Conservation (phyloP, 106 monocot species). For the Allium cepa region DNA sequence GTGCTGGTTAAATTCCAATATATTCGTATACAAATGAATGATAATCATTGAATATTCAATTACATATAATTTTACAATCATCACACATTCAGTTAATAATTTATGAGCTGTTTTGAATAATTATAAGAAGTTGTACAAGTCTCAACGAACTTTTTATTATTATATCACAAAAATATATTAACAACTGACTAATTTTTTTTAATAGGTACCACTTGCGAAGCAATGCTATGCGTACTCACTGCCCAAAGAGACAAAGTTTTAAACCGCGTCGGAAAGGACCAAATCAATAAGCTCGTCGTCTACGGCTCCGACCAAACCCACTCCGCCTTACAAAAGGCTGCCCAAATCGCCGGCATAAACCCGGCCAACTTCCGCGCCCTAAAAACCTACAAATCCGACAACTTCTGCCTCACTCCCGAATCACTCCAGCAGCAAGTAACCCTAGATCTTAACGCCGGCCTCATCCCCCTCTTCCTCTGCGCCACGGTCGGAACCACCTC, state of each 20-base stretch:
- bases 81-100: too few species aligned
- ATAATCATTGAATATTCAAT: too few species aligned
- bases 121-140: too few species aligned
- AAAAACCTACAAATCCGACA: not conserved
- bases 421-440: not conserved
- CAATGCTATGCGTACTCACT: slow-evolving; percentile 7
- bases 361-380: slow-evolving; percentile 21
- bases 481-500: slow-evolving; percentile 58
- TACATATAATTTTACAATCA: too few species aligned
- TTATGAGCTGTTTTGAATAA: too few species aligned
- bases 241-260: slow-evolving; percentile 1
- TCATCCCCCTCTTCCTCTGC: slow-evolving; percentile 39
- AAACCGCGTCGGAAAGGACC: not conserved
- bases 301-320: slow-evolving; percentile 39
- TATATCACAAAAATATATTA: too few species aligned
- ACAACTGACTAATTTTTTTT: too few species aligned
- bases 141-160: too few species aligned
- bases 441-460: slow-evolving; percentile 19
- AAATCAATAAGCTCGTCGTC: slow-evolving; percentile 16
- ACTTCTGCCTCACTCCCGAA: slow-evolving; percentile 14
- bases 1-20: too few species aligned
- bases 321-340: slow-evolving; percentile 23
- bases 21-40: too few species aligned
- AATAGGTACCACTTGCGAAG: slow-evolving; percentile 14
- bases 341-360: slow-evolving; percentile 24